Base-by-base conservation (phyloP, 352 stramenopile genomes). In the Globisporangium lucens region DNA sequence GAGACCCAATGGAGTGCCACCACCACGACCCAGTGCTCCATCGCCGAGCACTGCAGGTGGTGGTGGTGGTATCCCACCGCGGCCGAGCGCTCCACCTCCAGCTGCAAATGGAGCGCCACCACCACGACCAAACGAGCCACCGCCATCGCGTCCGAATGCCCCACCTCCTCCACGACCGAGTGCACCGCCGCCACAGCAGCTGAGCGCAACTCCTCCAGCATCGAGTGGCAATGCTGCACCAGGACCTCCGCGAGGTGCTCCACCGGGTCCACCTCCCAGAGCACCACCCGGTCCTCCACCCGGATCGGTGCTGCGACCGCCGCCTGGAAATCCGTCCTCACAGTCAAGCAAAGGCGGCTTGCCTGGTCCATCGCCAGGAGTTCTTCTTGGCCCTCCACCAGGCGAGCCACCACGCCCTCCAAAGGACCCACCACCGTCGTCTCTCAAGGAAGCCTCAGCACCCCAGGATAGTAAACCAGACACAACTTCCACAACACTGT, bases 361-460 rank as follows among this genome's bases (percentile, higher is more conserved):
- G 9, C 75, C 77, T 2, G 74, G 67, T 20, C 80, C 79, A 3
- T 80, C 84, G 2, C 74, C 75, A 22, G 81, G 83, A 33, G 76
- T 71, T 43, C 82, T 81, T 29, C 81, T 78, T 1, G 78, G 66
- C 1, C 79, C 84, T 20, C 84, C 81, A 30, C 79, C 75, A 7
- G 77, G 81, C 2, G 68, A 79, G 47, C 76, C 80, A 3, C 82
- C 82, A 2, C 73, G 80, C 29, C 83, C 83, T 12, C 84, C 80
- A 22, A 85, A 81, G 55, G 77, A 77, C 7, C 74, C 75, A 6
- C 80, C 82, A 3, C 79, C 83, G 15, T 47, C 73, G 12, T 13
- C 30, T 47, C 6, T 22, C 68, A 59, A 38, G 15, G 17, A 29
- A 17, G 7, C 36, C 4, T 29, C 29, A 33, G 20, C 17, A 30